Evolutionary conservation across 1,284 basidiomycete genomes (phyloP), one percentile per base, ranked within the genome.

Genomic region (Cutaneotrichosporon cutaneum): DNA sequence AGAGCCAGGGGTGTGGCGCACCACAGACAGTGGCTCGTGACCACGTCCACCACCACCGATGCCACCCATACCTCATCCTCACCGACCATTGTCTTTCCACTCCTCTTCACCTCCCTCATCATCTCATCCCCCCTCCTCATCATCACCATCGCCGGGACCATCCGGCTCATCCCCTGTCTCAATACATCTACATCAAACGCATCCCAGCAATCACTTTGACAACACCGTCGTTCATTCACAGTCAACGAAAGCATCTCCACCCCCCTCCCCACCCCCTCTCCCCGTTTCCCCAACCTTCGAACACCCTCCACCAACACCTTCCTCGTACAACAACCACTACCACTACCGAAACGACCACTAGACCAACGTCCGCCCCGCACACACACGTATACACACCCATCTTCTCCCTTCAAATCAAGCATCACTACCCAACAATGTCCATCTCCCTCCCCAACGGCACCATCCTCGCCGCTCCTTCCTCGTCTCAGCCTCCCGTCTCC

Each of bases 401-500:
- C 10, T 39, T 16, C 14, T 16, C 10, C 27, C n/a, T n/a, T n/a
- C 45, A 50, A 11, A 26, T 48, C 45, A 21, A 47, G n/a, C 45
- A 24, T 26, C 21, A 26, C 45, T 16, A 48, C 45, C 1, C 50
- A 51, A 30, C 50, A 27, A 79, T 77, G 73, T 76, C 75, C 61
- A 77, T 80, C 72, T 78, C 77, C n/a, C 70, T 77, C n/a, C 73
- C 73, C 27, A 73, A 77, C 70, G 74, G 75, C 33, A 73, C 74
- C n/a, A 55, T 76, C 26, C 71, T 76, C 54, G 64, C 77, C 44
- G 69, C 75, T 14, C 72, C 76, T 47, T 72, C 75, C 1, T 54
- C 71, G 21, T 64, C 70, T 11, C 64, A 72, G 51, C 63, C 71
- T 14, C 68, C 68, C 32, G 86, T 94, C 70, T 94, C 94, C 64